Base-by-base conservation (phyloP, 2,329 filamentous ascomycete species). In the Verticillium tricorpus region DNA sequence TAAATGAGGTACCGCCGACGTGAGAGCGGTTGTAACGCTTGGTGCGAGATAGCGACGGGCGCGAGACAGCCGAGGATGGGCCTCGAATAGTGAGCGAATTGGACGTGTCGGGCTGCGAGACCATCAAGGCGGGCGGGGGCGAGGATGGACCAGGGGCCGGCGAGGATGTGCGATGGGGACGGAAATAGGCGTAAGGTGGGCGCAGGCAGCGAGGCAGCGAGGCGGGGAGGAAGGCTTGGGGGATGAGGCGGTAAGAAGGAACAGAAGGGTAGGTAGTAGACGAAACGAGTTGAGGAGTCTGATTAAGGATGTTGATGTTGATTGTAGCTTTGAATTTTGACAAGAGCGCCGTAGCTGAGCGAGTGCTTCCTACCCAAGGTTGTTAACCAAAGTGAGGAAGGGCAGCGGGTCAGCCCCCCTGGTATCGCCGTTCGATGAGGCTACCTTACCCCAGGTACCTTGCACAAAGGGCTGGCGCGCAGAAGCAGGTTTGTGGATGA, bases 11-110 rank as follows among this genome's bases (percentile, higher is more conserved):
- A 64, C 89, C 89, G 62, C 92, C 92, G 69, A 89, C 86, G 72
- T 95, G 91, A 57, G 92, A 95, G 65, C 92, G 89, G 72, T 90
- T 89, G 70, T 93, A 91, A 68, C 92, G 88, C 74, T 91, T 90
- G 45, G 76, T 74, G 66, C 88, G 82, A 31, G 81, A 82, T 60
- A 80, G 76, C 15, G 83, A 82, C 62, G 86, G 82, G 70, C 88
- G 86, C 65, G 89, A 85, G 69, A 89, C 74, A 78, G 93, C 75
- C 72, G 87, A 81, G 76, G 85, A 76, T 73, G 85, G 74, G 67
- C 82, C 82, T 71, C 87, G 86, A 69, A 85, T 77, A 71, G 84
- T 79, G 67, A 87, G 77, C 69, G 85, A 81, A 69, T 78, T 76
- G 63, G 78, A 73, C 64, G 74, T 76, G 65, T 87, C 84, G 69